A percentile compares a stretch with the other conserved stretches of the same genome.
phyloP scores from a whole-genome alignment of 1,284 basidiomycete species.

The Cutaneotrichosporon arboriforme region DNA sequence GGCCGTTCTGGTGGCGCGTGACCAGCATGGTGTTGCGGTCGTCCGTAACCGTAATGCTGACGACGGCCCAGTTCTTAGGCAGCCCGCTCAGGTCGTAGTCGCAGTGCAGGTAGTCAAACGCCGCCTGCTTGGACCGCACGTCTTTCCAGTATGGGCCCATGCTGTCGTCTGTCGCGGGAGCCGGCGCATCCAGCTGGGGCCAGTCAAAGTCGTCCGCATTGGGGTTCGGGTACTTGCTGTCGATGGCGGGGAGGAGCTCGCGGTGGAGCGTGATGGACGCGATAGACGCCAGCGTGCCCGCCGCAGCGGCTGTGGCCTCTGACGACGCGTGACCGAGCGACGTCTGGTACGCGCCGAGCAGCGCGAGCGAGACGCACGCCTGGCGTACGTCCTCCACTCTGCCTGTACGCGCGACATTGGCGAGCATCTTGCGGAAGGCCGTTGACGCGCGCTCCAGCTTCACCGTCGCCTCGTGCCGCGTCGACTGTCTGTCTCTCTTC shows the following conservation, averaged over 20 bases:
- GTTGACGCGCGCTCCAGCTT: slow-evolving; percentile 63
- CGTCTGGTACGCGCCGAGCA: slow-evolving; percentile 68
- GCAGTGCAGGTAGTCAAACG: slow-evolving; percentile 45
- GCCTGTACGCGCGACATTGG: slow-evolving; percentile 57
- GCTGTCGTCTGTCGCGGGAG: background rate
- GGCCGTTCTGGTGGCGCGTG: slow-evolving; percentile 64
- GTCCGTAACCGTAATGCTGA: slow-evolving; percentile 75
- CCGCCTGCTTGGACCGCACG: slow-evolving; percentile 55
- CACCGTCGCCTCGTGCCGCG: slow-evolving; percentile 59
- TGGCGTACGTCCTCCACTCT: slow-evolving; percentile 66
- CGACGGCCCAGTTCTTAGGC: slow-evolving; percentile 74
- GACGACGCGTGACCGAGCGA: slow-evolving; percentile 61
- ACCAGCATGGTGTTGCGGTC: slow-evolving; percentile 79
- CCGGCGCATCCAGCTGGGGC: slow-evolving; percentile 53
- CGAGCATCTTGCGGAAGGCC: slow-evolving; percentile 63
- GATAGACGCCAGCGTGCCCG: slow-evolving; percentile 58
- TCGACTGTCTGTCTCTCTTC: slow-evolving; percentile 46
- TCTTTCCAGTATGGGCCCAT: slow-evolving; percentile 34
- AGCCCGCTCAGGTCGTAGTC: slow-evolving; percentile 48
- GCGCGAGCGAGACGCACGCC: slow-evolving; percentile 62
- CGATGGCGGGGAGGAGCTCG: slow-evolving; percentile 54
- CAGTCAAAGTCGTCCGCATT: slow-evolving; percentile 52
- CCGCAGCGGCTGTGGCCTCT: slow-evolving; percentile 55
- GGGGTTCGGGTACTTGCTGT: slow-evolving; percentile 51
- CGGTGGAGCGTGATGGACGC: slow-evolving; percentile 69